Evolutionary conservation across 2,329 filamentous ascomycete genomes (phyloP).

Genomic region (Metarhizium rileyi): DNA sequence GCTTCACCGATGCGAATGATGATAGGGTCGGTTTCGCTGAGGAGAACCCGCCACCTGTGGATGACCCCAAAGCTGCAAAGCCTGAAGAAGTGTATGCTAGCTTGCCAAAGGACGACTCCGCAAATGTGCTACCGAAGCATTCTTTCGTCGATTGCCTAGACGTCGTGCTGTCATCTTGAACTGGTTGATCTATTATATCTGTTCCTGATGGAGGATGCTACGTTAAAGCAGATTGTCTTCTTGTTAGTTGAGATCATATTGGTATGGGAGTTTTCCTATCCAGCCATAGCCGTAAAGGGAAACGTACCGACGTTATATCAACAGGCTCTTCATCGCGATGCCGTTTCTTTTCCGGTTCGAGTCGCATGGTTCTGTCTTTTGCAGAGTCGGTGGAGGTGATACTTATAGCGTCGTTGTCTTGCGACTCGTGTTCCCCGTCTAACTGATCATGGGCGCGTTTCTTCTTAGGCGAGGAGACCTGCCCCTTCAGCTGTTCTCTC

Average conservation of each 20-base stretch:
- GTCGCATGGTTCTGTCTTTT: slow-evolving; percentile 34
- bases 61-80: slow-evolving; percentile 46
- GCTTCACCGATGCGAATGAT: slow-evolving; percentile 19
- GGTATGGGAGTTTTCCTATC: background rate
- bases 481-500: slow-evolving; percentile 33
- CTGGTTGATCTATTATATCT: background rate
- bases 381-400: slow-evolving; percentile 33
- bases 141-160: slow-evolving; percentile 10
- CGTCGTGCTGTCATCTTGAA: background rate
- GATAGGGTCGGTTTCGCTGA: slow-evolving; percentile 26
- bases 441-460: slow-evolving; percentile 53
- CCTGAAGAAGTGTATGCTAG: slow-evolving; percentile 55
- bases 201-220: background rate
- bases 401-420: slow-evolving; percentile 34
- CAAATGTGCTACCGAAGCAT: slow-evolving; percentile 54
- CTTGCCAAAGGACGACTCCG: slow-evolving; percentile 57
- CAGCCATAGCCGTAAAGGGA: background rate
- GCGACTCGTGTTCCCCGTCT: slow-evolving; percentile 36
- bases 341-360: slow-evolving; percentile 57
- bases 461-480: slow-evolving; percentile 53
- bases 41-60: slow-evolving; percentile 41
- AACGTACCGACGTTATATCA: slow-evolving; percentile 24
- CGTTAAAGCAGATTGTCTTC: background rate
- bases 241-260: background rate
- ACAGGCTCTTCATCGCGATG: slow-evolving; percentile 41